Percentiles rank a stretch among this genome's conserved stretches.
Evolutionary conservation across 2,329 filamentous ascomycete species (phyloP).

Genomic region (Scytalidium sp.): DNA sequence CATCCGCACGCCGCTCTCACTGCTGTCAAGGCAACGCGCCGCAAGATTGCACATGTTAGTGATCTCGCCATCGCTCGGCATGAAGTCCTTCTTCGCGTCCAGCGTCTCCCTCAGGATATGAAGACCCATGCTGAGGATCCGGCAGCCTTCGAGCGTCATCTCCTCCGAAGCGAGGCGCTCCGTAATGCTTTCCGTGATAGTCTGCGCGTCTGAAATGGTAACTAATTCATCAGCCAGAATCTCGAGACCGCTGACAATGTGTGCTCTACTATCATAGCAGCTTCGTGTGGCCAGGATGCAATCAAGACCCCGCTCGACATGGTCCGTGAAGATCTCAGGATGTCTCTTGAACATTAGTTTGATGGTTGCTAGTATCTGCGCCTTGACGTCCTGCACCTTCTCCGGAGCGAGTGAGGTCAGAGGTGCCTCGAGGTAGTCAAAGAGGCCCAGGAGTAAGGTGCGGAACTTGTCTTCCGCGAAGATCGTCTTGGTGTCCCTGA

Average conservation of each 20-base stretch:
- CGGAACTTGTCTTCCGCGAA: constrained; percentile 68
- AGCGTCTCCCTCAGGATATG: constrained; percentile 61
- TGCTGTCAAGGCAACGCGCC: constrained; percentile 55
- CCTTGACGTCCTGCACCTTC: constrained; percentile 69
- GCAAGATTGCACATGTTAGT: constrained; percentile 47
- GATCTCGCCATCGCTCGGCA: constrained; percentile 49
- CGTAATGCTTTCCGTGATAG: constrained; percentile 55
- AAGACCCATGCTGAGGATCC: constrained; percentile 60
- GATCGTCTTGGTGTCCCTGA: constrained; percentile 62
- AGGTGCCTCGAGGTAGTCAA: constrained; percentile 68
- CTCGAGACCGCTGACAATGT: constrained; percentile 73
- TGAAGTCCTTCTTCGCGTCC: constrained; percentile 37
- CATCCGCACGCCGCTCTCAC: constrained; percentile 63
- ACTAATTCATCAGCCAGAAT: constrained; percentile 71
- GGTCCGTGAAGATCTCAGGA: constrained; percentile 62
- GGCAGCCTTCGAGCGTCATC: constrained; percentile 42
- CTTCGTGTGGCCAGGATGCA: constrained; percentile 63
- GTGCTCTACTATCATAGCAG: constrained; percentile 64
- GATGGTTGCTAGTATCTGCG: constrained; percentile 71
- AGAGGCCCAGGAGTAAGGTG: constrained; percentile 63
- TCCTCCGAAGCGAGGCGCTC: constrained; percentile 43
- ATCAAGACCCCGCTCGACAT: constrained; percentile 65
- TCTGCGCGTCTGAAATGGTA: constrained; percentile 58
- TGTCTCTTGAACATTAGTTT: constrained; percentile 69
- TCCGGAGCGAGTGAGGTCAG: constrained; percentile 52